phyloP scores from a whole-genome alignment of 2,329 filamentous ascomycete species.

The Claviceps humidiphila region DNA sequence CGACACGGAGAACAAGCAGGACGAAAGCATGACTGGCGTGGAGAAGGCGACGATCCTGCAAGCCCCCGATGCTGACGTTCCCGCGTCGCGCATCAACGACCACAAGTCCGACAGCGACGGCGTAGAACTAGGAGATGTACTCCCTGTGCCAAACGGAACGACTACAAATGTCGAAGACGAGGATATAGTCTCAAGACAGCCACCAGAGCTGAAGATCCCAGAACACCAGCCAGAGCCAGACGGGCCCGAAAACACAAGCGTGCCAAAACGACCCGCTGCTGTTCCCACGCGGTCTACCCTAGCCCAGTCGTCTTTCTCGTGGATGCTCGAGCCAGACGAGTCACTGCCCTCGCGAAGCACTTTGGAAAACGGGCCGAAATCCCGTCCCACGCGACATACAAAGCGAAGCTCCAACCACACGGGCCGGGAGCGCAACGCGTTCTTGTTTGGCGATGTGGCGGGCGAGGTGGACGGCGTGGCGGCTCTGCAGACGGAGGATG shows the following conservation, averaged over 20 bases:
- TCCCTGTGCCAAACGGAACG: background rate
- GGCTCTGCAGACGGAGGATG: constrained; percentile 31
- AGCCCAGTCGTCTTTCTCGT: constrained; percentile 64
- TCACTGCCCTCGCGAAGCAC: constrained; percentile 14
- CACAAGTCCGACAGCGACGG: background rate
- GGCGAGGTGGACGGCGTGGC: constrained; percentile 20
- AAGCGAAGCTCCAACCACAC: constrained; percentile 30
- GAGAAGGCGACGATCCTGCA: background rate
- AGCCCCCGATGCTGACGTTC: background rate
- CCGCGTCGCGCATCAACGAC: background rate
- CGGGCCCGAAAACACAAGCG: background rate
- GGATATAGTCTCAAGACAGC: background rate
- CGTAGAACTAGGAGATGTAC: background rate
- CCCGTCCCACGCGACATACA: constrained; percentile 22
- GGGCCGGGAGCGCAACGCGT: constrained; percentile 42
- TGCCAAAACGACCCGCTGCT: constrained; percentile 19
- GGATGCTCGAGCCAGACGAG: constrained; percentile 56
- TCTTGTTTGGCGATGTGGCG: constrained; percentile 43
- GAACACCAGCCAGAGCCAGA: background rate
- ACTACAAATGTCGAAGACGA: background rate
- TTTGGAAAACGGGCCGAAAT: constrained; percentile 14
- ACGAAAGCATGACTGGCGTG: background rate
- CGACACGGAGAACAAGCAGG: background rate
- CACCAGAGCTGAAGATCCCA: background rate
- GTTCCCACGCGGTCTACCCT: constrained; percentile 52